Percentiles rank a stretch among this genome's conserved stretches.
Conservation (phyloP, 75 land plant species). For the Cupressus sempervirens region DNA sequence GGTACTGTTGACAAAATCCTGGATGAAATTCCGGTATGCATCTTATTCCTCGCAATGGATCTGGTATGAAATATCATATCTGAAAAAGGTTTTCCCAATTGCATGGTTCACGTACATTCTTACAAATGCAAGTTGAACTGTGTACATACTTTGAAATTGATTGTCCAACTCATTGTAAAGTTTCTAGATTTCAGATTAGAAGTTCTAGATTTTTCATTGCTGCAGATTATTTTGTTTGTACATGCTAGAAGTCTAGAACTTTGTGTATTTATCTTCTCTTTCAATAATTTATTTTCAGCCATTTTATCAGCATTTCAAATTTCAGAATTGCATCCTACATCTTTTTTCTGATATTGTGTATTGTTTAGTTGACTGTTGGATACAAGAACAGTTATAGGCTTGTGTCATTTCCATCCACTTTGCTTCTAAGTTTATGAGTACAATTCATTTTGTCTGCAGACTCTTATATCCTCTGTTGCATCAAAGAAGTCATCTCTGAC, state of each 20-base stretch:
- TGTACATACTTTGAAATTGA: background rate
- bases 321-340: background rate
- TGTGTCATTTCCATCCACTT: background rate
- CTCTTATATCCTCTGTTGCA: slow-evolving; percentile 29
- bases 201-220: background rate
- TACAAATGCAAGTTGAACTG: background rate
- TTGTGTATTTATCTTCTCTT: background rate
- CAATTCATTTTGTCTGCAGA: slow-evolving; percentile 16
- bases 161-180: background rate
- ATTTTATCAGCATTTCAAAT: background rate
- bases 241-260: background rate
- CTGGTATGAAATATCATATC: slow-evolving; percentile 2
- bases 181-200: background rate
- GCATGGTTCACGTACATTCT: background rate
- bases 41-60: background rate
- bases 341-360: background rate
- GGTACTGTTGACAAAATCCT: slow-evolving; percentile 31
- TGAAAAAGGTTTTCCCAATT: background rate
- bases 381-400: background rate
- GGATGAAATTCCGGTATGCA: slow-evolving; percentile 38
- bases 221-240: background rate
- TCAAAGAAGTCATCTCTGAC: slow-evolving; percentile 22
- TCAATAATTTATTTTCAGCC: background rate
- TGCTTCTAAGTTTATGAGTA: background rate
- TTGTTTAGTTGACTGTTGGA: background rate